Base-by-base conservation (phyloP, 2,329 filamentous ascomycete species). In the Gaeumannomyces sp. region DNA sequence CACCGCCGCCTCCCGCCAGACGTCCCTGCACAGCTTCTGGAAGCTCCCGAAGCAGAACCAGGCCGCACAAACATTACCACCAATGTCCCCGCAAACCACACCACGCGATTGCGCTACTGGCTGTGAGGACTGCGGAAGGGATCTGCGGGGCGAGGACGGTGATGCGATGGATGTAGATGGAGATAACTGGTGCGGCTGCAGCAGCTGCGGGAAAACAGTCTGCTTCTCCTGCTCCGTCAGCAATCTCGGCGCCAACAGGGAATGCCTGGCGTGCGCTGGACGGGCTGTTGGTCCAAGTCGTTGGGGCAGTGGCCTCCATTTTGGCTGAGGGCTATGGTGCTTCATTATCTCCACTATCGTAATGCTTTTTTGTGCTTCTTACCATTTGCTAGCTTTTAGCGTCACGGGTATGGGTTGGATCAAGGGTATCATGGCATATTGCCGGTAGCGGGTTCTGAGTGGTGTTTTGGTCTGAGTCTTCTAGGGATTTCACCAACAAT, bases 21-120 rank as follows among this genome's bases (percentile, higher is more conserved):
- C 79, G 4, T 86, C 82, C 0, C 76, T 89, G 0, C 85, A 88
- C 72, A 82, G 77, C 57, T 89, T 88, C 75, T 89, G 85, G 85
- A 79, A 80, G n/a, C 78, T 88, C 19, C 79, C 71, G 2, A 64
- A 61, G 28, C 59, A 65, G 14, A 16, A 61, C 59, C 59, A 29
- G 0, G 72, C 75, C 0, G 72, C 79, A 6, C 67, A 69, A 0
- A 69, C 71, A 1, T 68, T 73, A 1, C 62, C 73, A 8, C 65
- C 69, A 1, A 67, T 67, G 3, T 64, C 65, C 27, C 66, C 16
- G 66, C 65, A 66, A 66, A 16, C 65, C 27, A 68, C 5, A 67
- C 66, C 50, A 57, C 69, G 22, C 60, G 64, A 0, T 71, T 53
- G 45, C 45, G 45, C 78, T 0, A 73, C 74, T 0, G 77, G 73